phyloP scores from a whole-genome alignment of 2,329 filamentous ascomycete genomes.

The Thielaviopsis musarum region DNA sequence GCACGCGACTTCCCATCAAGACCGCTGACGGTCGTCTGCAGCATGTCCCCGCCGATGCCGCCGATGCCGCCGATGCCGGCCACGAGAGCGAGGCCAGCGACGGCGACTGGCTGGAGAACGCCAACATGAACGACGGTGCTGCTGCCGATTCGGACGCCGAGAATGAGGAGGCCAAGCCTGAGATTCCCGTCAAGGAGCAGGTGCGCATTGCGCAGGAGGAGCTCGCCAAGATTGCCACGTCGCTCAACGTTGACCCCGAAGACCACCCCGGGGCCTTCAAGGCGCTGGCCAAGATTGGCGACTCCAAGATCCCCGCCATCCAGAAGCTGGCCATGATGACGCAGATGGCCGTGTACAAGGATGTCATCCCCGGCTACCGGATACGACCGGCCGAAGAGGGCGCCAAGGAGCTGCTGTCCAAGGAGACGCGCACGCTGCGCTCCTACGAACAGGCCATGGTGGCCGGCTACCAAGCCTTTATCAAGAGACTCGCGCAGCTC shows the following conservation, averaged over 20 bases:
- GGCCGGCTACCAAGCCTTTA: slow-evolving; percentile 66
- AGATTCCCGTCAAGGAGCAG: slow-evolving; percentile 59
- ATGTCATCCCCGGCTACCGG: slow-evolving; percentile 89
- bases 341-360: slow-evolving; percentile 82
- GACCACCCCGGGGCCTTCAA: slow-evolving; percentile 72
- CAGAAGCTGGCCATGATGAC: slow-evolving; percentile 76
- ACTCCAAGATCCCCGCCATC: slow-evolving; percentile 53
- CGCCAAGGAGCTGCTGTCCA: slow-evolving; percentile 66
- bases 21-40: slow-evolving; percentile 61
- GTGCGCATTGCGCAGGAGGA: slow-evolving; percentile 83
- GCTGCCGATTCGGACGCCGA: slow-evolving; percentile 30
- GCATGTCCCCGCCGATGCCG: slow-evolving; percentile 37
- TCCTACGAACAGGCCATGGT: slow-evolving; percentile 80
- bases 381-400: slow-evolving; percentile 70
- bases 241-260: slow-evolving; percentile 84
- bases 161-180: slow-evolving; percentile 25
- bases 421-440: slow-evolving; percentile 70
- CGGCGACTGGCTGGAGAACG: slow-evolving; percentile 43
- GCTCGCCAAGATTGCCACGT: slow-evolving; percentile 61
- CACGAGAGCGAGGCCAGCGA: slow-evolving; percentile 30
- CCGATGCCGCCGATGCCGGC: slow-evolving; percentile 44
- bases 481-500: slow-evolving; percentile 55
- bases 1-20: slow-evolving; percentile 68
- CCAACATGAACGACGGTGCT: slow-evolving; percentile 35
- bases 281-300: slow-evolving; percentile 55